Base-by-base conservation (phyloP, 2,329 filamentous ascomycete species). In the Fusarium agapanthi region DNA sequence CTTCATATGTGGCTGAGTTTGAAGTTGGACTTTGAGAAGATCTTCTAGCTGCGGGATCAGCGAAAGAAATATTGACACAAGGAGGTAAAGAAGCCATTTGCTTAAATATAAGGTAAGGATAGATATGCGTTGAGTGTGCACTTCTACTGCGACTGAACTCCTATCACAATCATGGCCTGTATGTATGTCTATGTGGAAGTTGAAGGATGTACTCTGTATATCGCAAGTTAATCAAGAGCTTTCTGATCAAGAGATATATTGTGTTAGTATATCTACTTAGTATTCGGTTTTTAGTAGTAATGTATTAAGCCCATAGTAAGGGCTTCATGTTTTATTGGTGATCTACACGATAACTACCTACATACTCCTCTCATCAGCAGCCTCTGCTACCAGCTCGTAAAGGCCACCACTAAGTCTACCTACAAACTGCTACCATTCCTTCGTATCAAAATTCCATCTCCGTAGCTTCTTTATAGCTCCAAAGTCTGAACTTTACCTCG, bases 1-100 rank as follows among this genome's bases (percentile, higher is more conserved):
- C 71, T 64, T 60, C 35, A 15, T 18, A 50, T 44, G 58, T 65
- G 71, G 60, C 55, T 67, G 53, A 18, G 11, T 18, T 14, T 34
- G 20, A 26, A 20, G 35, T 20, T 12, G 32, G 18, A 20, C 18
- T 26, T 34, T 15, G 51, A 24, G 12, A 44, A 15, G 28, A 16
- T 44, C 6, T 24, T 32, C 2, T 11, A 16, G 12, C 24, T 24
- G 2, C 12, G 24, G 37, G 15, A 20, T 20, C 16, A 32, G 35
- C 30, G 7, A 51, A 32, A 16, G n/a, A 24, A 9, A 18, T 7
- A 18, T 30, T 32, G 22, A 20, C 11, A 12, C 13, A 16, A 35
- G 22, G 14, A 22, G n/a, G 7, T 14, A 26, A 15, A 8, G 18
- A 34, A 26, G 12, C 13, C 9, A 15, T 20, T 38, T 38, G 11